Conservation (phyloP, 179 eudicot genomes). For the Beta corolliflora region DNA sequence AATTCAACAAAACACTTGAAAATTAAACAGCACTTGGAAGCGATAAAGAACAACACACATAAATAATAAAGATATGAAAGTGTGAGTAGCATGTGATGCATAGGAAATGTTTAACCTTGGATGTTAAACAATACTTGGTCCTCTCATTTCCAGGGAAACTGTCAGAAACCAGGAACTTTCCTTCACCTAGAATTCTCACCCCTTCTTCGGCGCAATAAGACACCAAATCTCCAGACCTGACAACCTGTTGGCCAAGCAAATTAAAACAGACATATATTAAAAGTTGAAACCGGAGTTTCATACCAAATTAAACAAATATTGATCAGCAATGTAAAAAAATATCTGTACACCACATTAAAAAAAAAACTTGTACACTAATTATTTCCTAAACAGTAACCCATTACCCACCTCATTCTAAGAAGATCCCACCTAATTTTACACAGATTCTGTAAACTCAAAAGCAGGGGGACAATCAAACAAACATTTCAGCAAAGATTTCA, state of each 20-base stretch:
- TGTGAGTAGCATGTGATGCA: neutral
- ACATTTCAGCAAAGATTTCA: too few species aligned
- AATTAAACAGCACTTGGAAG: neutral
- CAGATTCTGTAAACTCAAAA: neutral
- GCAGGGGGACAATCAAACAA: too few species aligned
- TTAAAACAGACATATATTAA: neutral
- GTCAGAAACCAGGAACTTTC: slow-evolving; percentile 89
- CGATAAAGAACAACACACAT: neutral
- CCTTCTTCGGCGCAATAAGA: slow-evolving; percentile 99
- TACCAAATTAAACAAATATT: slow-evolving; percentile 10
- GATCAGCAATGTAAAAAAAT: neutral
- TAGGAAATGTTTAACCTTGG: slow-evolving; percentile 56
- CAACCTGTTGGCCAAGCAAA: slow-evolving; percentile 55
- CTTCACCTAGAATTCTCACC: slow-evolving; percentile 93
- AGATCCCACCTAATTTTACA: neutral
- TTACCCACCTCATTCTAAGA: neutral
- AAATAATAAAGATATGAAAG: neutral
- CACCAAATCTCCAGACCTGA: slow-evolving; percentile 95
- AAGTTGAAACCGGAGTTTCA: neutral
- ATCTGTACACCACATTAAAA: neutral
- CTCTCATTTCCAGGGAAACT: slow-evolving; percentile 99
- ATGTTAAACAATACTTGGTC: slow-evolving; percentile 94
- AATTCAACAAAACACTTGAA: slow-evolving; percentile 11
- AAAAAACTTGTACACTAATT: too few species aligned
- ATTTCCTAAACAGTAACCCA: neutral